A percentile compares a stretch with the other conserved stretches of the same genome.
phyloP scores from a whole-genome alignment of 2,329 filamentous ascomycete genomes.

The Sporothrix pseudoabietina region DNA sequence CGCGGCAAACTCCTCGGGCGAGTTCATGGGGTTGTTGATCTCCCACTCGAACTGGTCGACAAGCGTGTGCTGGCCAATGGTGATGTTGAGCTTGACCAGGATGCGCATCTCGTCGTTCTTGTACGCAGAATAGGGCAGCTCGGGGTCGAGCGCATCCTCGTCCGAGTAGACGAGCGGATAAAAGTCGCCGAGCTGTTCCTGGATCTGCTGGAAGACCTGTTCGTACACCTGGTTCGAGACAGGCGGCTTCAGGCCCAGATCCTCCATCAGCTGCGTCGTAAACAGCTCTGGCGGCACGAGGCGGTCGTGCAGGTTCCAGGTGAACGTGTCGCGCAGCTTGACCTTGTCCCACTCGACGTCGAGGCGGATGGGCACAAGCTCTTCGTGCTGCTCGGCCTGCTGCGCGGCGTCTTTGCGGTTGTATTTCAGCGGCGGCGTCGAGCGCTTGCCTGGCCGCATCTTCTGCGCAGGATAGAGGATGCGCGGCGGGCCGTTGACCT shows the following conservation, averaged over 20 bases:
- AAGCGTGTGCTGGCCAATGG: slow-evolving; percentile 89
- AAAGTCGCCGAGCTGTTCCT: slow-evolving; percentile 89
- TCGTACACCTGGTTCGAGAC: slow-evolving; percentile 65
- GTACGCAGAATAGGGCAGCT: slow-evolving; percentile 88
- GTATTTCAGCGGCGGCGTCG: slow-evolving; percentile 71
- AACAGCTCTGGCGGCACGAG: slow-evolving; percentile 79
- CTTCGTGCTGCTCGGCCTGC: slow-evolving; percentile 88
- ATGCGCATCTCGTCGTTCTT: slow-evolving; percentile 99
- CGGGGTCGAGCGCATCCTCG: slow-evolving; percentile 86
- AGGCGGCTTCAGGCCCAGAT: slow-evolving; percentile 77
- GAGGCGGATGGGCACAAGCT: slow-evolving; percentile 85
- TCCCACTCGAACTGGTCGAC: slow-evolving; percentile 99
- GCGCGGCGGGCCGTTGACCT: slow-evolving; percentile 64
- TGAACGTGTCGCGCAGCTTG: slow-evolving; percentile 94
- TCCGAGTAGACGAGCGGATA: slow-evolving; percentile 90
- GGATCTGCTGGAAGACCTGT: slow-evolving; percentile 68
- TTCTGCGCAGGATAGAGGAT: slow-evolving; percentile 80
- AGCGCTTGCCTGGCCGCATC: slow-evolving; percentile 73
- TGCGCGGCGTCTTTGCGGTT: slow-evolving; percentile 76
- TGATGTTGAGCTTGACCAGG: slow-evolving; percentile 93
- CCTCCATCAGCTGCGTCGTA: slow-evolving; percentile 85
- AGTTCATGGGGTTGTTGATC: slow-evolving; percentile 92
- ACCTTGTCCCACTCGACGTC: slow-evolving; percentile 97
- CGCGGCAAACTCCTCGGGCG: slow-evolving; percentile 88
- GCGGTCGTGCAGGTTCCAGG: slow-evolving; percentile 95